Evolutionary conservation across 2,329 filamentous ascomycete species (phyloP).

Genomic region (Leptographium radiaticola): DNA sequence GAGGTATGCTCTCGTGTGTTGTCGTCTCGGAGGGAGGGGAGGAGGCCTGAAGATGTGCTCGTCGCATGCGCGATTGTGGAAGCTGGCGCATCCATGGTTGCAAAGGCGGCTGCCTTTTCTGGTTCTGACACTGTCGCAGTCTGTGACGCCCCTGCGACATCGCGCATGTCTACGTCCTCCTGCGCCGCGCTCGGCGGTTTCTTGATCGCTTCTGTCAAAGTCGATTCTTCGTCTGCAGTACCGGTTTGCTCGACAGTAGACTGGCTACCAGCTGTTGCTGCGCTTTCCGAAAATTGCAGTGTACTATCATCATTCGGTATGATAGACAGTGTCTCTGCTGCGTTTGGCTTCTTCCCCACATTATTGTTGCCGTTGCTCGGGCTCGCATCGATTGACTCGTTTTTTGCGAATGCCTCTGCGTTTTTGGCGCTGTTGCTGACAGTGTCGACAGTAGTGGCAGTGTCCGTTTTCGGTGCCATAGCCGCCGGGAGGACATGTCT

Average conservation of each 20-base stretch:
- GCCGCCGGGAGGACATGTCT: not conserved
- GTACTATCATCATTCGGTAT: not conserved
- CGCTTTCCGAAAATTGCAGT: not conserved
- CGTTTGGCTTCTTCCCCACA: not conserved
- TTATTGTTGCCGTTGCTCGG: not conserved
- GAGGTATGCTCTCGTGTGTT: slow-evolving; percentile 18
- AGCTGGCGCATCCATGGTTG: not conserved
- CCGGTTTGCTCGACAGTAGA: not conserved
- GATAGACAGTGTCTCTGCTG: too few relatives aligned
- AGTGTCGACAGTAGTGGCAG: too few relatives aligned
- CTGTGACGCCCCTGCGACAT: not conserved
- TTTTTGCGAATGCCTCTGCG: slow-evolving; percentile 3
- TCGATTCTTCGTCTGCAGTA: not conserved
- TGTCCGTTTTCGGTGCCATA: not conserved
- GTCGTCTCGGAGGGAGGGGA: slow-evolving; percentile 15
- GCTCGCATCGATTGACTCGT: not conserved
- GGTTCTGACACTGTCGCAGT: not conserved
- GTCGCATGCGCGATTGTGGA: not conserved
- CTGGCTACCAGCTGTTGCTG: not conserved
- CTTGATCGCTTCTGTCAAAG: not conserved
- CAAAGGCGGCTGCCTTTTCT: not conserved
- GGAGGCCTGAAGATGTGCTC: slow-evolving; percentile 6
- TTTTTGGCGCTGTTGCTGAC: slow-evolving; percentile 2
- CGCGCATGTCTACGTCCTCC: not conserved
- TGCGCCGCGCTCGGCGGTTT: not conserved